These are phyloP conservation scores for Ustilago hordei DNA, from an alignment of 1,284 basidiomycete species.

Conservation along the genomic window DNA sequence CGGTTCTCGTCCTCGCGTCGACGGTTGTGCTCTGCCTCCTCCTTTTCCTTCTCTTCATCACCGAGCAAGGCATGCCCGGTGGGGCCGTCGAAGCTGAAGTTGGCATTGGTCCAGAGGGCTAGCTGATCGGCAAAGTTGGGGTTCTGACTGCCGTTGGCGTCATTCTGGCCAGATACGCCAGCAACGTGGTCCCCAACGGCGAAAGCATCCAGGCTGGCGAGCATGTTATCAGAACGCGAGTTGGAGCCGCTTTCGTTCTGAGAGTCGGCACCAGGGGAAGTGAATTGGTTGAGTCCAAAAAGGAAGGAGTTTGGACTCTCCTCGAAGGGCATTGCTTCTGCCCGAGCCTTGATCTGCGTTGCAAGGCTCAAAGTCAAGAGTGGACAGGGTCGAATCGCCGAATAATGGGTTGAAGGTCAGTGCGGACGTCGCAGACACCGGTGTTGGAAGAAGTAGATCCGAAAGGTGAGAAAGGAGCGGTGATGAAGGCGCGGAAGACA, in stretches of 20 bases:
- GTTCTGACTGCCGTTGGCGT: slow-evolving; percentile 33
- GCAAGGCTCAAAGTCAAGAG: background rate
- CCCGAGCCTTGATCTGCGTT: slow-evolving; percentile 13
- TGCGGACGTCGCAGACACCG: background rate
- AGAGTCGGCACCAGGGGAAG: slow-evolving; percentile 43
- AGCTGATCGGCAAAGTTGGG: slow-evolving; percentile 67
- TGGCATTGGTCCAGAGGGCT: slow-evolving; percentile 68
- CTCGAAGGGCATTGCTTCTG: slow-evolving; percentile 52
- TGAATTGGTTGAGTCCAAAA: slow-evolving; percentile 64
- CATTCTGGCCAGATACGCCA: slow-evolving; percentile 31
- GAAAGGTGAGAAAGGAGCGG: background rate
- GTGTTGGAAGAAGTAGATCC: background rate
- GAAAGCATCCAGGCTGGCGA: slow-evolving; percentile 54
- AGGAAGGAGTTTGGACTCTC: slow-evolving; percentile 62
- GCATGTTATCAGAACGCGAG: slow-evolving; percentile 48
- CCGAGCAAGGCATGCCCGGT: slow-evolving; percentile 67
- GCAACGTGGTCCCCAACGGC: slow-evolving; percentile 41
- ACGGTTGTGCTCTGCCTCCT: slow-evolving; percentile 57
- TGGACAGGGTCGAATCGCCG: background rate
- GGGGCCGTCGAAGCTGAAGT: slow-evolving; percentile 68
- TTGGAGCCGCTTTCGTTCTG: slow-evolving; percentile 37
- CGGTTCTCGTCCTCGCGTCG: slow-evolving; percentile 54
- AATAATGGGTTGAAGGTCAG: background rate
- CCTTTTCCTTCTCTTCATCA: slow-evolving; percentile 68
- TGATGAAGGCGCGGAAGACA: slow-evolving; percentile 10